Percentiles rank a stretch among this genome's conserved stretches.
Evolutionary conservation across 371 early-diverging fungal species (phyloP).

Genomic region (Mucor plumbeus): DNA sequence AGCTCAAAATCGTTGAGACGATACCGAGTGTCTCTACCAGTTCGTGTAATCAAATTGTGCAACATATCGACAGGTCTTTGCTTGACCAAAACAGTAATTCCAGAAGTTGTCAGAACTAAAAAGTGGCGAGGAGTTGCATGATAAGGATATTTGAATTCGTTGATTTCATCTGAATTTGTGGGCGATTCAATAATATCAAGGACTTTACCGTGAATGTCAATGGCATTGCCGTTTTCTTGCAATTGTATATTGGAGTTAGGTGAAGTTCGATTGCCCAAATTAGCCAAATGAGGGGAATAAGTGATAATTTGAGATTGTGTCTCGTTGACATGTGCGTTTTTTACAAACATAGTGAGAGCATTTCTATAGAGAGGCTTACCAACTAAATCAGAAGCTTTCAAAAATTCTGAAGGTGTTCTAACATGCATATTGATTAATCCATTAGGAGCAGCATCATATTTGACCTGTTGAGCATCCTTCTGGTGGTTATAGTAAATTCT

Average conservation of each 20-base stretch:
- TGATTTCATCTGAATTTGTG: slow-evolving; percentile 33
- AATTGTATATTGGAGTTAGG: slow-evolving; percentile 8
- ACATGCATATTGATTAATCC: slow-evolving; percentile 69
- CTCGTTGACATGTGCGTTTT: slow-evolving; percentile 50
- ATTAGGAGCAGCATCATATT: slow-evolving; percentile 33
- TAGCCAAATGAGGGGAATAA: slow-evolving; percentile 66
- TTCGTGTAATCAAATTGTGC: slow-evolving; percentile 48
- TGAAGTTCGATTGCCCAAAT: slow-evolving; percentile 38
- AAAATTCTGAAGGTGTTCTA: slow-evolving; percentile 57
- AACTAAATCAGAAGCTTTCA: slow-evolving; percentile 47
- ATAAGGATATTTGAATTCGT: slow-evolving; percentile 70
- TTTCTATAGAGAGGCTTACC: slow-evolving; percentile 66
- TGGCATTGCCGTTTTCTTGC: slow-evolving; percentile 29
- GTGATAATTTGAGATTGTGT: slow-evolving; percentile 69
- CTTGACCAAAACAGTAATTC: slow-evolving; percentile 67
- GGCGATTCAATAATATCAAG: slow-evolving; percentile 74
- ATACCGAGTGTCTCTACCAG: slow-evolving; percentile 16
- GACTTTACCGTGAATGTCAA: slow-evolving; percentile 73
- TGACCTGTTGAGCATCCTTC: slow-evolving; percentile 18
- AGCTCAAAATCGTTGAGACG: slow-evolving; percentile 50
- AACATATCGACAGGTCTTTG: slow-evolving; percentile 83
- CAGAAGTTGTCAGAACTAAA: slow-evolving; percentile 79
- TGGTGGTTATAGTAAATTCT: slow-evolving; percentile 73
- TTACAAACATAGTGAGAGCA: slow-evolving; percentile 65
- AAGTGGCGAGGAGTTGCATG: slow-evolving; percentile 65